These are phyloP conservation scores for Boletus sp. DNA, from an alignment of 768 basidiomycete species.

Conservation along the genomic window DNA sequence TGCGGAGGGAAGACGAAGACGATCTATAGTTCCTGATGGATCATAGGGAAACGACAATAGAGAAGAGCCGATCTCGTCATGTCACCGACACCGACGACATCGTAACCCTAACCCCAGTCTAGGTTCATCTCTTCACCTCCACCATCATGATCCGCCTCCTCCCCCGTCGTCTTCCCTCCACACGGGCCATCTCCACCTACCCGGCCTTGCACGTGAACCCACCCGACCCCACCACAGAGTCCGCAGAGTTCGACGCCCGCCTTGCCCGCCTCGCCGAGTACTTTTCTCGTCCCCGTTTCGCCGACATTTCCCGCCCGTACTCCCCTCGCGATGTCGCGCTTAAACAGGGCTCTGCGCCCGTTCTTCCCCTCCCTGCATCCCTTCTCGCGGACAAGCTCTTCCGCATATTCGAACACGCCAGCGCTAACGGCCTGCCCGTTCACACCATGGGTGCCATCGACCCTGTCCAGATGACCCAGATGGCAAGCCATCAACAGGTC, in stretches of 20 bases:
- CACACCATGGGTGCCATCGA: conserved; percentile 95
- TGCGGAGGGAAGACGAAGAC: conserved; percentile 21
- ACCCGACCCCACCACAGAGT: conserved; percentile 58
- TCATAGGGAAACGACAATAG: conserved; percentile 4
- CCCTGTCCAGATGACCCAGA: conserved; percentile 93
- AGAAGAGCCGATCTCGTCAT: conserved; percentile 17
- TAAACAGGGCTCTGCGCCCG: conserved; percentile 86
- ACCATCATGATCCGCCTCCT: conserved; percentile 27
- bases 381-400: conserved; percentile 88
- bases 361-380: conserved; percentile 71
- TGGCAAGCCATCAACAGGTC: conserved; percentile 82
- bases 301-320: conserved; percentile 74
- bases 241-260: conserved; percentile 56
- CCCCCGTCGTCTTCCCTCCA: conserved; percentile 22
- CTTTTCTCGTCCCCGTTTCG: conserved; percentile 75
- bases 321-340: conserved; percentile 74
- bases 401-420: conserved; percentile 59
- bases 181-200: conserved; percentile 42
- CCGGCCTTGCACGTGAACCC: conserved; percentile 51
- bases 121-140: conserved; percentile 35
- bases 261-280: conserved; percentile 66
- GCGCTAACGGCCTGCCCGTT: conserved; percentile 63
- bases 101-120: conserved; percentile 35
- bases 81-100: conserved; percentile 1
- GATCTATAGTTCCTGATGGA: conserved; percentile 8